Evolutionary conservation across 2,329 filamentous ascomycete species (phyloP), one percentile per base, ranked within the genome.

Genomic region (Penicillium sclerotigenum): DNA sequence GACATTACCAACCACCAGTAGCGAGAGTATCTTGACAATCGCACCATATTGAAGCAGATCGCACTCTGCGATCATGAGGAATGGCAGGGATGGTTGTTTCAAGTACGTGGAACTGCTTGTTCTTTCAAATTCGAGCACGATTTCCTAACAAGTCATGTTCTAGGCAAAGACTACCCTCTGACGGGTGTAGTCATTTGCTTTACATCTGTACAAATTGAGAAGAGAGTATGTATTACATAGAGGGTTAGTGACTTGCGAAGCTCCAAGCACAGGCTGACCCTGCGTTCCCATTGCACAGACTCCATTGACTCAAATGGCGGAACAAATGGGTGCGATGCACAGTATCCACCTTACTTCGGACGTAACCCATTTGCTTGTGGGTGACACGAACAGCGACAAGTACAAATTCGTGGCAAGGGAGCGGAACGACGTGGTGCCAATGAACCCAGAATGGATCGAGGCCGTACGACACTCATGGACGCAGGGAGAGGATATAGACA

Each of bases 361-460:
- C 72, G 91, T 96, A 46, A 97, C 94, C 5, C 94, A 99, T 77
- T 85, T 99, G 45, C 83, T 99, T 60, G 90, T 96, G 59, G 94
- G 92, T 71, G 87, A 89, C 67, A 89, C 91, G 67, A 85, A 93
- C 71, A 97, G 93, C 0, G 85, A 89, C 47, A 99, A 99, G 74
- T 99, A 99, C 76, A 88, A 87, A 73, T 96, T 96, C 79, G 93
- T 97, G 68, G 94, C 93, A 52, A 90, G 87, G 69, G 89, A 93
- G 71, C 84, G 94, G 50, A 86, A 88, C 46, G 94, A 99, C 68
- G 87, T 99, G 68, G 86, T 85, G 70, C 87, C 91, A 47, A 87
- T 99, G 77, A 84, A 84, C 41, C 84, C 87, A n/a, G 83, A 84
- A 67, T 99, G 91, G 90, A 82, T 99, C 47, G 86, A 93, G 54